Evolutionary conservation across 768 basidiomycete genomes (phyloP).

Genomic region (Boletus vermiculosoides): DNA sequence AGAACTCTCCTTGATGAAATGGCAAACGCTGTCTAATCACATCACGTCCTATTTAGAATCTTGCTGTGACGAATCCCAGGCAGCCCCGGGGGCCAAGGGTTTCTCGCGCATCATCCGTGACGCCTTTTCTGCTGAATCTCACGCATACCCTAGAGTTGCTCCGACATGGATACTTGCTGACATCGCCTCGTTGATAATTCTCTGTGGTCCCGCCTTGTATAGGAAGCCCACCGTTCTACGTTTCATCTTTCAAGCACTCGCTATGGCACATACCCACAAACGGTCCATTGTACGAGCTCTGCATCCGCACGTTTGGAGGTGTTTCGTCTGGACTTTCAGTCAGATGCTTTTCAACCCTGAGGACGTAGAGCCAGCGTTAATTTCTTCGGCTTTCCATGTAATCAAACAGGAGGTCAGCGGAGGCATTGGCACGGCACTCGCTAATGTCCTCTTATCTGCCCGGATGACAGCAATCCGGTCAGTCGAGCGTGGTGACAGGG

Average conservation of each 20-base stretch:
- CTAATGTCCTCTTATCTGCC: constrained; percentile 37
- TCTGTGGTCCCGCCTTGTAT: constrained; percentile 46
- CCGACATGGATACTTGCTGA: constrained; percentile 47
- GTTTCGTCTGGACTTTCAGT: constrained; percentile 56
- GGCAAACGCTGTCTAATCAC: constrained; percentile 25
- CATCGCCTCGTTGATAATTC: constrained; percentile 46
- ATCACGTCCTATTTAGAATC: constrained; percentile 28
- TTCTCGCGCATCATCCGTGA: constrained; percentile 29
- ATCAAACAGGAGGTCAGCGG: constrained; percentile 47
- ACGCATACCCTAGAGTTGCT: constrained; percentile 20
- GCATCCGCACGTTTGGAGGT: constrained; percentile 49
- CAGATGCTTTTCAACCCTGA: constrained; percentile 33
- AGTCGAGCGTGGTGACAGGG: constrained; percentile 18
- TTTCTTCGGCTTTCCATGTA: constrained; percentile 40
- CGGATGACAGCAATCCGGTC: not conserved
- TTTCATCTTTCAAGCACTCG: constrained; percentile 39
- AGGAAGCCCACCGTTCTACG: constrained; percentile 37
- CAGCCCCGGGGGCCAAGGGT: not conserved
- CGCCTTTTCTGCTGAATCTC: constrained; percentile 28
- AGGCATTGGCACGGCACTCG: constrained; percentile 45
- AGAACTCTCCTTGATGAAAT: constrained; percentile 31
- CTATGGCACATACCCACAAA: constrained; percentile 33
- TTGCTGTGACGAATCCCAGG: constrained; percentile 10
- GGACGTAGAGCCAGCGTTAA: constrained; percentile 23
- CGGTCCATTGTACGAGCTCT: constrained; percentile 37